Evolutionary conservation across 2,329 filamentous ascomycete genomes (phyloP), one percentile per base, ranked within the genome.

Genomic region (Exophiala lecanii-corni): DNA sequence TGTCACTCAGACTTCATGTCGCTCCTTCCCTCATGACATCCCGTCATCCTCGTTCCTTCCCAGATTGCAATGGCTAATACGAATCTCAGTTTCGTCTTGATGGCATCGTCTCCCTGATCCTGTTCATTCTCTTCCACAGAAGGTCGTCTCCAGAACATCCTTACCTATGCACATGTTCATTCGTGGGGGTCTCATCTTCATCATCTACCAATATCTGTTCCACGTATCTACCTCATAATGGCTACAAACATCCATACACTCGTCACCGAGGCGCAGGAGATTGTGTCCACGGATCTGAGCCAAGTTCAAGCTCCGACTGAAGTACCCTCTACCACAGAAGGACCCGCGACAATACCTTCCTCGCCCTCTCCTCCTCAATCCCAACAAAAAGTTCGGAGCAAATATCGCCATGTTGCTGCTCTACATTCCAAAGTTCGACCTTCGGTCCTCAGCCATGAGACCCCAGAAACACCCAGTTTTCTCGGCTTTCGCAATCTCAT

Each of bases 401-500:
- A 89, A 64, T 97, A 97, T 70, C 85, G 88, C 54, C 92, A 98
- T 77, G 81, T 94, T 51, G 86, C 86, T 46, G 89, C 89, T 21
- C 81, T 94, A 25, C 92, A 98, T 66, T 81, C 81, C 5, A 63
- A 76, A 55, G 67, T 76, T 26, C 78, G 80, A 45, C 79, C 84
- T 5, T 95, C 91, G 17, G 89, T 85, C 57, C 73, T 97, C 36
- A 95, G 88, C 66, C 84, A 89, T 58, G 92, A 97, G 62, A 78
- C 87, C 2, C 68, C 77, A 34, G 71, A 70, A 9, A 72, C 81
- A 2, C 87, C 89, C 16, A 95, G 87, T 62, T 97, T 96, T 61
- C 69, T 95, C 12, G 92, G 92, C 1, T 97, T 98, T 62, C 76
- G 91, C 47, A 98, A 98, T 62, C 76, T 98, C 51, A 95, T 96